These are phyloP conservation scores for Gaultheria prostrata DNA, from an alignment of 148 eudicot genomes.

Conservation along the genomic window DNA sequence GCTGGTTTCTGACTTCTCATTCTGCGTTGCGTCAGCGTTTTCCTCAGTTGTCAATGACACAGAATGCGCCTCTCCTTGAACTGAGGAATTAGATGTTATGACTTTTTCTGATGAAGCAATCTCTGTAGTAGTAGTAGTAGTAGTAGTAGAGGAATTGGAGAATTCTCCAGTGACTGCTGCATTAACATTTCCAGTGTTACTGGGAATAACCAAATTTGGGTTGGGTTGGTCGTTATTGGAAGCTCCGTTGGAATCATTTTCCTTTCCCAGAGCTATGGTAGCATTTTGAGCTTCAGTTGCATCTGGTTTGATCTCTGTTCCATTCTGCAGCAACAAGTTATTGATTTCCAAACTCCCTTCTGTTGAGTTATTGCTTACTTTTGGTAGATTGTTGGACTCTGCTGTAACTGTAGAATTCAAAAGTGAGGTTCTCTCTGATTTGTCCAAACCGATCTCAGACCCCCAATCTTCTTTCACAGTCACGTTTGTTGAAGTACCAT, in stretches of 20 bases:
- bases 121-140: slow-evolving; percentile 2
- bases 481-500: slow-evolving; percentile 25
- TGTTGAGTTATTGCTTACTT: slow-evolving; percentile 30
- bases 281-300: slow-evolving; percentile 29
- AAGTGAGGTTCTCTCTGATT: slow-evolving; percentile 21
- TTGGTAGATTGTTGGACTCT: slow-evolving; percentile 22
- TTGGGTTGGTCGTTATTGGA: slow-evolving; percentile 21
- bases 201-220: slow-evolving; percentile 23
- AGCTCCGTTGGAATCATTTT: slow-evolving; percentile 21
- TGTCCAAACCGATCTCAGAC: slow-evolving; percentile 15
- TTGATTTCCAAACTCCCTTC: slow-evolving; percentile 19
- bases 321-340: slow-evolving; percentile 21
- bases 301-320: slow-evolving; percentile 23
- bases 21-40: slow-evolving; percentile 13
- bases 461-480: slow-evolving; percentile 20
- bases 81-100: slow-evolving; percentile 10
- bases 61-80: slow-evolving; percentile 13
- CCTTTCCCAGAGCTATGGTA: slow-evolving; percentile 16
- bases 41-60: slow-evolving; percentile 15
- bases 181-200: slow-evolving; percentile 8
- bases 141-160: slow-evolving; percentile 24
- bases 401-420: slow-evolving; percentile 31
- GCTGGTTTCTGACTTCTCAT: slow-evolving; percentile 26
- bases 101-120: slow-evolving; percentile 18
- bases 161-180: slow-evolving; percentile 19